Base-by-base conservation (phyloP, 768 basidiomycete genomes). In the Trametes gibbosa region DNA sequence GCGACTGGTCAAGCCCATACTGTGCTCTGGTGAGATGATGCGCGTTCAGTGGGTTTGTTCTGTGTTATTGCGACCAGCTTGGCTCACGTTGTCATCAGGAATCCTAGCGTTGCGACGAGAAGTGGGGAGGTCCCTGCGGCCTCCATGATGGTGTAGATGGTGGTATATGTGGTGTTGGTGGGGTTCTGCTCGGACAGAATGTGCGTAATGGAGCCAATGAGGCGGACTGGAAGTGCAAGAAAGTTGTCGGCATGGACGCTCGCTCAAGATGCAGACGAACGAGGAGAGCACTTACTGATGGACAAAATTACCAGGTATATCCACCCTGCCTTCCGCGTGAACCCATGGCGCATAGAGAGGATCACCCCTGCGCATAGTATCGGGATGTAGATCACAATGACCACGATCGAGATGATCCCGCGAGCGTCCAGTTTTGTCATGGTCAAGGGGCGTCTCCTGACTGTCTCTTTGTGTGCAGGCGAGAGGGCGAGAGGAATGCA, bases 251-350 rank as follows among this genome's bases (percentile, higher is more conserved):
- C 42, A 10, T n/a, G 24, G 10, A 16, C 29, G 29, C 10, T 32
- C 29, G 29, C n/a, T 16, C 6, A 37, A 35, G 7, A n/a, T 12
- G 21, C 14, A 5, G 10, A 23, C 6, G 35, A 12, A 6, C 35
- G 10, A 45, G 2, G 24, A n/a, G 14, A 12, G 41, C 32, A 75
- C 83, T 68, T 61, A 86, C 86, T 70, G 43, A 80, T 61, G 12
- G 85, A 78, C 61, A 89, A 86, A 13, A 86, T 71, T 45, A 81
- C 75, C n/a, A 89, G 75, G 62, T 82, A 81, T n/a, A 88, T 69
- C 85, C 85, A 90, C 58, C 85, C 87, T 29, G 79, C 82, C 69
- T 85, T 80, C 42, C 79, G 76, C 56, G 81, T 70, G 63, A 86
- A 77, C 39, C 79, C 82, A 75, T 88, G 84, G 32, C 77, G 81